Percentiles rank a stretch among this genome's conserved stretches.
Conservation (phyloP, 805 yeast genomes). For the Hanseniaspora valbyensis region DNA sequence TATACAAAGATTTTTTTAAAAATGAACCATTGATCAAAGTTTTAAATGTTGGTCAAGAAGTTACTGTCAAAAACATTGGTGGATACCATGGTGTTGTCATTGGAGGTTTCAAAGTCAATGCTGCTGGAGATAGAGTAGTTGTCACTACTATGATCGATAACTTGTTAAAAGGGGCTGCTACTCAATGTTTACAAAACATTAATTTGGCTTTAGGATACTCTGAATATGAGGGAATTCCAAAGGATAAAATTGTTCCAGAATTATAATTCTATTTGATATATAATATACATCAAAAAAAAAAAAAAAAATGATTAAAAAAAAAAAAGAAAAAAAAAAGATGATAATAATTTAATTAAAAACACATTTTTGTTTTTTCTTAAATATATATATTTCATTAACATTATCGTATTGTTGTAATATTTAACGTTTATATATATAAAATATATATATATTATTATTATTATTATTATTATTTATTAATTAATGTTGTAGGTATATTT, state of each 20-base stretch:
- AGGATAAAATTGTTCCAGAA: conserved; percentile 45
- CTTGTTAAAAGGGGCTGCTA: conserved; percentile 94
- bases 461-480: too few species aligned
- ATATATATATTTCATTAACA: too few species aligned
- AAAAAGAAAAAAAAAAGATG: too few species aligned
- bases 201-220: conserved; percentile 81
- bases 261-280: conserved; percentile 18
- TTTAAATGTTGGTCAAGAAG: conserved; percentile 65
- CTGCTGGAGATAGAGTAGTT: conserved; percentile 80
- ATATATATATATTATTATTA: too few species aligned
- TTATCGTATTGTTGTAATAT: not conserved
- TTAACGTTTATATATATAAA: not conserved
- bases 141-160: conserved; percentile 93
- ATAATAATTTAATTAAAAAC: too few species aligned
- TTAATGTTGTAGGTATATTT: too few species aligned
- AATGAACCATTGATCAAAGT: conserved; percentile 78
- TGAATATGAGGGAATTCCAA: conserved; percentile 92
- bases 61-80: conserved; percentile 68
- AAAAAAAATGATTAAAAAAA: too few species aligned
- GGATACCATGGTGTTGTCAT: conserved; percentile 91
- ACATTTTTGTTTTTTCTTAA: too few species aligned
- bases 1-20: conserved; percentile 79
- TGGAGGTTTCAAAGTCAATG: conserved; percentile 92
- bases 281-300: not conserved
- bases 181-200: conserved; percentile 94